Conservation (phyloP, 495 filamentous ascomycete genomes). For the Penicillium antarcticum region DNA sequence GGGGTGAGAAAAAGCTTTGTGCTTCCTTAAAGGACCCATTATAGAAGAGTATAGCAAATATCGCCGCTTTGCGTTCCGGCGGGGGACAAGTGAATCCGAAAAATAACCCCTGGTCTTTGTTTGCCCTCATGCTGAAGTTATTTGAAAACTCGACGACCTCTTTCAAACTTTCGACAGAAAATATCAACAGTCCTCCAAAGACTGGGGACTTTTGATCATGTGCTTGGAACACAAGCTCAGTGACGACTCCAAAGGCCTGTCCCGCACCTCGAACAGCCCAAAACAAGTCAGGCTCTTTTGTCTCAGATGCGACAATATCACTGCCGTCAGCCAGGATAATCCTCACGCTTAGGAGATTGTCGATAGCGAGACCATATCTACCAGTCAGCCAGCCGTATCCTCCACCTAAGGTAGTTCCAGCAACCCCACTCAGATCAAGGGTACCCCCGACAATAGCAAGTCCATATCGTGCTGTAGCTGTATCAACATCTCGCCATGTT, state of each 20-base stretch:
- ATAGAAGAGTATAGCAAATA: no score
- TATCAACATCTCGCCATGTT: conserved; percentile 50
- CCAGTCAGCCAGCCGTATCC: conserved; percentile 48
- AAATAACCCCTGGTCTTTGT: no score
- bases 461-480: conserved; percentile 34
- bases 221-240: conserved; percentile 36
- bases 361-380: conserved; percentile 42
- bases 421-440: conserved; percentile 8
- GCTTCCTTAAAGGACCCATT: no score
- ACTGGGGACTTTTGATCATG: conserved; percentile 30
- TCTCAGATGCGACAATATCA: conserved; percentile 25
- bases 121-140: no score
- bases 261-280: conserved; percentile 44
- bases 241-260: conserved; percentile 36
- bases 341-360: conserved; percentile 41
- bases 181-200: conserved; percentile 41
- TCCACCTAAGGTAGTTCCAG: conserved; percentile 49
- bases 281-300: conserved; percentile 34
- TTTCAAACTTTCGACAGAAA: conserved; percentile 16
- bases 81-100: no score
- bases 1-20: no score
- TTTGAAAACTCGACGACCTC: no score
- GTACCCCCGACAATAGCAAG: conserved; percentile 52
- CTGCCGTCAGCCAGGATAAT: conserved; percentile 47
- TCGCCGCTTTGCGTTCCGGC: no score